Evolutionary conservation across 345 rosid species (phyloP), one percentile per base, ranked within the genome.

Genomic region (Gossypium mustelinum): DNA sequence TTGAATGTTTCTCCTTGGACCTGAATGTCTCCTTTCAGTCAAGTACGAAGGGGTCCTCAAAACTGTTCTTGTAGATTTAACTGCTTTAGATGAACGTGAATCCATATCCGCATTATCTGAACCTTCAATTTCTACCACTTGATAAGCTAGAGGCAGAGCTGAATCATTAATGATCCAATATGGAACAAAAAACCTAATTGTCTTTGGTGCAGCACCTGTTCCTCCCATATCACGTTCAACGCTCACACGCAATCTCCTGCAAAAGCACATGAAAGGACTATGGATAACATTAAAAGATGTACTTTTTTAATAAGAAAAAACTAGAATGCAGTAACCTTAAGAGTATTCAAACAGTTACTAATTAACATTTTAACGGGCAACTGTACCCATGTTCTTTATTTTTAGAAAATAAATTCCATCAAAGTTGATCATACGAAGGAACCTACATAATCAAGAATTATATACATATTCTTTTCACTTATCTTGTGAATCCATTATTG

Each of bases 131-230:
- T 93, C 99, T 81, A 95, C 98, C 73, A 91, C 83, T 81, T 86
- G 89, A 83, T 95, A 95, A 61, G 87, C 90, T 73, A 95, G 81
- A 80, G 93, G 87, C 73, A 95, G 70, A 81, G 83, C 85, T 22
- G 98, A 89, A 83, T 89, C 89, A 78, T 95, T 95, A 71, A 84
- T 81, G 75, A 95, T 93, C 99, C 99, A 95, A 84, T 93, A 95
- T 55, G 99, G 99, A 71, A 93, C 94, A 78, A 91, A 95, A 69
- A 93, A 87, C 82, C 94, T 88, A 73, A 95, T 85, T 18, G 89
- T 86, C 80, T 91, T 95, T 20, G 96, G 96, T 65, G 97, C 98
- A 24, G 91, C 88, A 75, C 81, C 80, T 67, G 90, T 91, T 80
- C 89, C 98, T 78, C 98, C 99, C 81, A 93, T 84, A 90, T 95